phyloP scores from a whole-genome alignment of 495 filamentous ascomycete species.

The Pyrenopolyporus hunteri region DNA sequence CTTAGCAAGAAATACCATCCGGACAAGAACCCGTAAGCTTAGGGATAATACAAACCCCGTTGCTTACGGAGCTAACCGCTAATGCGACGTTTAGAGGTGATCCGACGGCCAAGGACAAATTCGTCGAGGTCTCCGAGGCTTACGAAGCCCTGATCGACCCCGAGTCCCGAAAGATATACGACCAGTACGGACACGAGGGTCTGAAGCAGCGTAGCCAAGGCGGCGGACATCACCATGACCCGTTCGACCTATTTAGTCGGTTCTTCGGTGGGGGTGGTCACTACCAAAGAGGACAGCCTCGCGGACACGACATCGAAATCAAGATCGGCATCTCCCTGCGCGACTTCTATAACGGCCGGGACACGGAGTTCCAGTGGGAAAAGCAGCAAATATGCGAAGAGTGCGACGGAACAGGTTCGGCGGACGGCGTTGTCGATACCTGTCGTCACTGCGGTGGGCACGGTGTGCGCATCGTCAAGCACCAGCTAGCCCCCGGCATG shows the following conservation, averaged over 20 bases:
- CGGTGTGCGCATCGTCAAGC: constrained; percentile 80
- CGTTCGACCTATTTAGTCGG: constrained; percentile 94
- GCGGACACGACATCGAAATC: constrained; percentile 90
- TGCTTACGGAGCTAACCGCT: not conserved
- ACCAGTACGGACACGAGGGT: constrained; percentile 93
- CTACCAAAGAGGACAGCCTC: constrained; percentile 77
- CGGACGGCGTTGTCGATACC: constrained; percentile 79
- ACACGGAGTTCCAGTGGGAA: constrained; percentile 85
- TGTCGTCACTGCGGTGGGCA: constrained; percentile 79
- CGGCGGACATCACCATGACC: constrained; percentile 74
- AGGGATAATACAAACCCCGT: constrained; percentile 1
- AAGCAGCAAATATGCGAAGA: constrained; percentile 94
- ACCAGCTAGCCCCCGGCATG: constrained; percentile 93
- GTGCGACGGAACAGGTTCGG: constrained; percentile 85
- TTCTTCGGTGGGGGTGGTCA: constrained; percentile 94
- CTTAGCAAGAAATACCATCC: constrained; percentile 97
- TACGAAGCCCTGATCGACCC: constrained; percentile 90
- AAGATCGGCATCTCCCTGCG: constrained; percentile 79
- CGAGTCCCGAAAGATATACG: constrained; percentile 88
- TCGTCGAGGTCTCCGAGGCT: constrained; percentile 93
- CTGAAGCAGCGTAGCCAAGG: constrained; percentile 81
- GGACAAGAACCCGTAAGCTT: constrained; percentile 94
- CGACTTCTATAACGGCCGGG: constrained; percentile 91
- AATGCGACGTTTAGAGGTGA: constrained; percentile 62
- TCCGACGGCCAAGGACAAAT: constrained; percentile 82